These are phyloP conservation scores for Biscogniauxia sp. DNA, from an alignment of 2,329 filamentous ascomycete genomes.

Conservation along the genomic window DNA sequence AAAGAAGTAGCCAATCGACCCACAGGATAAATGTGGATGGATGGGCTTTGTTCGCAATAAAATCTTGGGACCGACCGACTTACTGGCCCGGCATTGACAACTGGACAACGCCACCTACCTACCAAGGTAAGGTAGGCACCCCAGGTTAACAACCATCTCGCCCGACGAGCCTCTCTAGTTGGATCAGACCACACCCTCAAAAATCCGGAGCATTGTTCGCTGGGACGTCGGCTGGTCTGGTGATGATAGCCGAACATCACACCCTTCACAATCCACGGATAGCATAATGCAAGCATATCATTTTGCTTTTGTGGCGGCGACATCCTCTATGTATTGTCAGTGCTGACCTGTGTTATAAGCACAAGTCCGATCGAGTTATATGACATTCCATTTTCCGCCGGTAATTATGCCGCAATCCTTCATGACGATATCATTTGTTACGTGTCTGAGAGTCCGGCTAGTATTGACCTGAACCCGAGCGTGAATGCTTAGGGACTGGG, in stretches of 20 bases:
- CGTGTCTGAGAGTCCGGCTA: background rate
- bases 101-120: background rate
- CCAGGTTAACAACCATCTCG: background rate
- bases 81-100: background rate
- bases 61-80: background rate
- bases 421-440: background rate
- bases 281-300: background rate
- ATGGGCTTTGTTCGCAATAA: too few relatives aligned
- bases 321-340: background rate
- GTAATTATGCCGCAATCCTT: background rate
- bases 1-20: background rate
- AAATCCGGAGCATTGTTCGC: background rate
- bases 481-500: too few relatives aligned
- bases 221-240: background rate
- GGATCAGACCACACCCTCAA: background rate
- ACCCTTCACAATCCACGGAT: background rate
- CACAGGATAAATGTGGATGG: background rate
- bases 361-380: background rate
- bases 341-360: background rate
- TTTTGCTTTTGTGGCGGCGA: background rate
- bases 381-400: background rate
- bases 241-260: background rate
- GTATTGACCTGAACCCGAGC: too few relatives aligned
- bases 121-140: too few relatives aligned
- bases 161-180: background rate